Conservation (phyloP, 1,284 basidiomycete genomes). For the Cryptococcus maquisensis region DNA sequence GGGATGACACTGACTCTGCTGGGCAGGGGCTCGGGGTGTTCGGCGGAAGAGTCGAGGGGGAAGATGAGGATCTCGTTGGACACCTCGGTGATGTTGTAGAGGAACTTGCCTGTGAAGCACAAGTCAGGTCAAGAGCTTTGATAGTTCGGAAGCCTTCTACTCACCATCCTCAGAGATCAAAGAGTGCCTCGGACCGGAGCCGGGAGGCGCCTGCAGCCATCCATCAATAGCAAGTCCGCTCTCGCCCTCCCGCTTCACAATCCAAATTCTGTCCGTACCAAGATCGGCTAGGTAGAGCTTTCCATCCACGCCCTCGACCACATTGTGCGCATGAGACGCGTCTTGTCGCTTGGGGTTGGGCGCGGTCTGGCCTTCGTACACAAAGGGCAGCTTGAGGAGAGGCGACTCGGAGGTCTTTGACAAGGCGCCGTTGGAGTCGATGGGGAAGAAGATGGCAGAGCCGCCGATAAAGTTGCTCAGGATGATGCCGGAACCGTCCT, state of each 20-base stretch:
- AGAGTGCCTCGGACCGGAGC: slow-evolving; percentile 43
- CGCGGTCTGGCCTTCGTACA: slow-evolving; percentile 24
- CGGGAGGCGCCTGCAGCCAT: slow-evolving; percentile 32
- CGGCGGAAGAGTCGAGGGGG: slow-evolving; percentile 17
- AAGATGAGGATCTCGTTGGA: slow-evolving; percentile 34
- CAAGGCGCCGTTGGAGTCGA: slow-evolving; percentile 25
- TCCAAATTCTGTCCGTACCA: slow-evolving; percentile 44
- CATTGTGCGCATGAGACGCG: slow-evolving; percentile 41
- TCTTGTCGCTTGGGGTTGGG: slow-evolving; percentile 46
- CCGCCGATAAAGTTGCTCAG: slow-evolving; percentile 38
- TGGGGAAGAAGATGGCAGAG: slow-evolving; percentile 32
- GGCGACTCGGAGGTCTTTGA: slow-evolving; percentile 15
- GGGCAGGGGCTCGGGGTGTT: slow-evolving; percentile 21
- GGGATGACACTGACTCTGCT: slow-evolving; percentile 32
- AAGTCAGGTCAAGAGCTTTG: neutral
- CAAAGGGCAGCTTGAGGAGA: slow-evolving; percentile 27
- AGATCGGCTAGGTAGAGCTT: slow-evolving; percentile 41
- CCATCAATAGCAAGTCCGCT: slow-evolving; percentile 31
- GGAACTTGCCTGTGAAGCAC: slow-evolving; percentile 28
- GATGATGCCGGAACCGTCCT: slow-evolving; percentile 43
- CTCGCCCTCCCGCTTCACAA: slow-evolving; percentile 25
- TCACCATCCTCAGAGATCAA: slow-evolving; percentile 37
- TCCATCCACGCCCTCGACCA: slow-evolving; percentile 34
- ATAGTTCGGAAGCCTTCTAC: slow-evolving; percentile 5
- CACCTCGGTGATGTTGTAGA: slow-evolving; percentile 46